A percentile compares a stretch with the other conserved stretches of the same genome.
Conservation (phyloP, 768 basidiomycete species). For the Boletus subcaerulescens region DNA sequence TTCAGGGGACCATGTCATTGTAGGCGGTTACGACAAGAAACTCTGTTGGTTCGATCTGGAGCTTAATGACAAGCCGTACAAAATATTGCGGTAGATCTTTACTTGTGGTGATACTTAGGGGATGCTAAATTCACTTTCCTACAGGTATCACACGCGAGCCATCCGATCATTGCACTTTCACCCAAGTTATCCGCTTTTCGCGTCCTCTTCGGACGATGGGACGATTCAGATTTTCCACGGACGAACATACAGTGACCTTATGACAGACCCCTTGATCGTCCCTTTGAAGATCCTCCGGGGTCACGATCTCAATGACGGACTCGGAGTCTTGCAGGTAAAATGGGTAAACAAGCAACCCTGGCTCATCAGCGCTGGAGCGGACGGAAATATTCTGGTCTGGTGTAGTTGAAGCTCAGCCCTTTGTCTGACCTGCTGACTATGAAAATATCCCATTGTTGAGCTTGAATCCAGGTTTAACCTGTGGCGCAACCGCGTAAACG, state of each 20-base stretch:
- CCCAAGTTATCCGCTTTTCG: conserved; percentile 92
- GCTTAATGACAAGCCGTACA: conserved; percentile 94
- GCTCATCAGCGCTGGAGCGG: conserved; percentile 90
- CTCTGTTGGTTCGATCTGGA: conserved; percentile 99
- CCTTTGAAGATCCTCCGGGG: conserved; percentile 95
- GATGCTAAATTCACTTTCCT: conserved; percentile 8
- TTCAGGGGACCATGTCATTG: conserved; percentile 92
- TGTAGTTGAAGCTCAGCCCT: conserved; percentile 53
- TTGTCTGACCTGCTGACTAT: conserved; percentile 29
- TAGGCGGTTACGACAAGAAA: conserved; percentile 97
- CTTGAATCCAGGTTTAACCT: conserved; percentile 15
- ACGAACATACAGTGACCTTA: conserved; percentile 89
- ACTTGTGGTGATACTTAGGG: background rate
- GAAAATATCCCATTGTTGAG: conserved; percentile 23
- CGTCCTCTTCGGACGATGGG: conserved; percentile 95
- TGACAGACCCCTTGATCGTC: conserved; percentile 97
- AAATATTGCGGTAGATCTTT: conserved; percentile 71
- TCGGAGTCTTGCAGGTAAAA: conserved; percentile 87
- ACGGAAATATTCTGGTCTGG: conserved; percentile 88
- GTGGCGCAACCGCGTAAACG: conserved; percentile 19
- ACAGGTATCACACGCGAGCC: conserved; percentile 89
- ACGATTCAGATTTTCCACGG: conserved; percentile 97
- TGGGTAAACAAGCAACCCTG: conserved; percentile 92
- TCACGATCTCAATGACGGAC: conserved; percentile 79
- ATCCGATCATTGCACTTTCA: conserved; percentile 94